Conservation (phyloP, 1,139 yeast genomes). For the Blastobotrys ciferrii region DNA sequence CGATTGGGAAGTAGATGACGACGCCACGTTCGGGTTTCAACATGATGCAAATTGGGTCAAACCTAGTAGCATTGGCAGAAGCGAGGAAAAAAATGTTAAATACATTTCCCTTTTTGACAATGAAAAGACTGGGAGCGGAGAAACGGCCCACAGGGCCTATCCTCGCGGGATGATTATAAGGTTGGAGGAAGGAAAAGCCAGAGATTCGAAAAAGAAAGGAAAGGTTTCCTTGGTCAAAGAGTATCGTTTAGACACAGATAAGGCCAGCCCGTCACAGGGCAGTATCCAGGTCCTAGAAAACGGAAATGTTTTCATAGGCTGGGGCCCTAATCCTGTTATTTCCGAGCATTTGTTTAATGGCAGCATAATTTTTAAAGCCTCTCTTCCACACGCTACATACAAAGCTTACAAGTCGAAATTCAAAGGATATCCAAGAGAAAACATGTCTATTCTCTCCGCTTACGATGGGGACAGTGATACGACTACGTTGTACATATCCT, state of each 20-base stretch:
- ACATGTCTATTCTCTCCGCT: constrained; percentile 1
- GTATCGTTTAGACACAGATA: background rate
- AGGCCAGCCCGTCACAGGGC: constrained; percentile 36
- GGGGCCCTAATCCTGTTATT: constrained; percentile 44
- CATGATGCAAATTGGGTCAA: constrained; percentile 14
- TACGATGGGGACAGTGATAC: background rate
- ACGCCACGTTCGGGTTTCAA: constrained; percentile 11
- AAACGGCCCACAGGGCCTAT: constrained; percentile 1
- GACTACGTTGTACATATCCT: constrained; percentile 8
- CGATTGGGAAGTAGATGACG: constrained; percentile 4
- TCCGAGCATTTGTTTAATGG: constrained; percentile 39
- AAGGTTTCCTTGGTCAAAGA: constrained; percentile 6
- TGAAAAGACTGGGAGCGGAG: constrained; percentile 2
- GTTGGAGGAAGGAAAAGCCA: background rate
- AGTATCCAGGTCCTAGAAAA: constrained; percentile 40
- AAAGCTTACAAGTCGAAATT: constrained; percentile 8
- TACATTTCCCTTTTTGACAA: constrained; percentile 10
- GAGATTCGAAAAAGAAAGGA: background rate
- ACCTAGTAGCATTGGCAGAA: background rate
- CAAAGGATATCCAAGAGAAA: constrained; percentile 2
- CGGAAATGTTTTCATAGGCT: constrained; percentile 41
- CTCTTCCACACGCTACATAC: background rate
- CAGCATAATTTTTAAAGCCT: constrained; percentile 40
- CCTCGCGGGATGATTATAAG: constrained; percentile 11
- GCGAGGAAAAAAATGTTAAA: background rate